These are phyloP conservation scores for Fusarium chaquense DNA, from an alignment of 2,329 filamentous ascomycete species.

Conservation along the genomic window DNA sequence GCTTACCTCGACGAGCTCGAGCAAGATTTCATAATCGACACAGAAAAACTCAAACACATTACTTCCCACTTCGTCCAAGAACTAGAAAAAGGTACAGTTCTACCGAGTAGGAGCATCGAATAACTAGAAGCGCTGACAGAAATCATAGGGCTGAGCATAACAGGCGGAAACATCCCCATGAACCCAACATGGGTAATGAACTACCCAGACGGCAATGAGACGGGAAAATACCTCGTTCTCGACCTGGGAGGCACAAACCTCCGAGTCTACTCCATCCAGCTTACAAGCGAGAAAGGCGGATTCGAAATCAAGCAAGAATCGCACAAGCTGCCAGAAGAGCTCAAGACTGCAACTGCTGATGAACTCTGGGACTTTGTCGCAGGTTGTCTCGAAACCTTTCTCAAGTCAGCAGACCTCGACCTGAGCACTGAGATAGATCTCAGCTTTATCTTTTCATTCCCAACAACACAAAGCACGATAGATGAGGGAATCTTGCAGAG, in stretches of 20 bases:
- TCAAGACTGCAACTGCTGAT: background rate
- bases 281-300: background rate
- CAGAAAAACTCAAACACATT: constrained; percentile 12
- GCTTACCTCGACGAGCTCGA: constrained; percentile 4
- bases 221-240: constrained; percentile 2
- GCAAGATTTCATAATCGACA: constrained; percentile 6
- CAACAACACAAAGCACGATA: constrained; percentile 91
- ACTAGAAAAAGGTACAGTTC: constrained; percentile 2
- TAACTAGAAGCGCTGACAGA: background rate
- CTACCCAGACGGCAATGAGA: constrained; percentile 8
- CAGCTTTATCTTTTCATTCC: constrained; percentile 96
- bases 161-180: constrained; percentile 12
- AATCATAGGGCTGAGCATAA: background rate
- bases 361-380: constrained; percentile 12
- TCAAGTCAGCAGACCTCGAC: background rate
- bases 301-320: constrained; percentile 1
- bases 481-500: constrained; percentile 92
- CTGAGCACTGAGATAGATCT: background rate
- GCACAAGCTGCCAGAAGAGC: background rate
- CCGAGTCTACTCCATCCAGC: background rate
- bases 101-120: fast-evolving
- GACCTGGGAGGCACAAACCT: constrained; percentile 18
- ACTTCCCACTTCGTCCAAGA: constrained; percentile 14
- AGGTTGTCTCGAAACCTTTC: background rate
- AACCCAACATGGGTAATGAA: constrained; percentile 25